Evolutionary conservation across 371 early-diverging fungal genomes (phyloP), one percentile per base, ranked within the genome.

Genomic region (Parasitella parasitica): DNA sequence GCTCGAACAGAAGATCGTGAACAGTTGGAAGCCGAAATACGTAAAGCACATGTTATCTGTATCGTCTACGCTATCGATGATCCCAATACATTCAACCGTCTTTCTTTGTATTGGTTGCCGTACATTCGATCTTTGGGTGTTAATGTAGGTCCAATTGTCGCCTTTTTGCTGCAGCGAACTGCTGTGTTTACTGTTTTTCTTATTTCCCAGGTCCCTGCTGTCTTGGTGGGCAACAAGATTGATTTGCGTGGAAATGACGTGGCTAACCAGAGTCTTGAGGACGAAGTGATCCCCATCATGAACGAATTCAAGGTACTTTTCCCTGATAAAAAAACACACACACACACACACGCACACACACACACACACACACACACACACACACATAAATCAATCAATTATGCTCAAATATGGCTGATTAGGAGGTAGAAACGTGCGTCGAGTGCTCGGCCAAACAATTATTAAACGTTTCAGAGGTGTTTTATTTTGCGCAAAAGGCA

Each of bases 341-440:
- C n/a, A n/a, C n/a, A n/a, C n/a, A n/a, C n/a, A n/a, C n/a, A n/a
- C n/a, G n/a, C n/a, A n/a, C n/a, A n/a, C n/a, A n/a, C n/a, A n/a
- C n/a, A n/a, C n/a, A n/a, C n/a, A n/a, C n/a, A n/a, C n/a, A n/a
- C n/a, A n/a, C n/a, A n/a, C n/a, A n/a, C n/a, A n/a, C n/a, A n/a
- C n/a, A n/a, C n/a, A n/a, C n/a, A n/a, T n/a, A 32, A 32, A 32
- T 32, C 32, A 32, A 4, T 4, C 4, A 32, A 18, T n/a, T n/a
- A n/a, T n/a, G n/a, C n/a, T n/a, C n/a, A n/a, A n/a, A n/a, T n/a
- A n/a, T n/a, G n/a, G n/a, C n/a, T n/a, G n/a, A n/a, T 28, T 65
- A 92, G 90, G 97, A 97, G 77, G 95, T 98, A n/a, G 99, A 98
- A 73, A 96, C 97, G 0, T 95, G 97, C 72, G 92, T 97, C 28